These are phyloP conservation scores for Cercospora zeae-maydis DNA, from an alignment of 2,329 filamentous ascomycete species.

Conservation along the genomic window DNA sequence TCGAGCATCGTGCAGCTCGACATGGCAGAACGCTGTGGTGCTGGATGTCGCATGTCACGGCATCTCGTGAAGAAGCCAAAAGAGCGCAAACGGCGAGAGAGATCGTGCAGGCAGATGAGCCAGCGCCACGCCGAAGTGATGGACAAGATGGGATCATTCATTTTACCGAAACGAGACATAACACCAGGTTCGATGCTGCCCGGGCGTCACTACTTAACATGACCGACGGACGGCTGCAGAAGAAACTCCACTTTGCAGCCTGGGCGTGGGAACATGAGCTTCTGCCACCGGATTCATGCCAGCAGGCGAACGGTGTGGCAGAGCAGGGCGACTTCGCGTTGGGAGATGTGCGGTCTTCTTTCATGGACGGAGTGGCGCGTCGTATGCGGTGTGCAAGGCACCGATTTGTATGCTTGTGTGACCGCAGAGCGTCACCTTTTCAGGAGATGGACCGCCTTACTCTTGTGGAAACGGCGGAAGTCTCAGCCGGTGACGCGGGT, in stretches of 20 bases:
- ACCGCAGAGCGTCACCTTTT: neutral
- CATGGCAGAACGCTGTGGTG: neutral
- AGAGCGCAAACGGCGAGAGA: neutral
- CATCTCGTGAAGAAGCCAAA: neutral
- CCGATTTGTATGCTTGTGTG: neutral
- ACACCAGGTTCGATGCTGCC: constrained; percentile 1
- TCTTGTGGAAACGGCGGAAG: constrained; percentile 9
- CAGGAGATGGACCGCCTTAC: constrained; percentile 3
- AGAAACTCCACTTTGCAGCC: constrained; percentile 5
- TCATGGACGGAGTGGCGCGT: neutral
- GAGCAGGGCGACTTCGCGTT: neutral
- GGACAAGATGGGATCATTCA: constrained; percentile 1
- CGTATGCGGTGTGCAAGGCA: neutral
- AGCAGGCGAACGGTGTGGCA: neutral
- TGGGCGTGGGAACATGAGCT: neutral
- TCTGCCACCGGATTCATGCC: neutral
- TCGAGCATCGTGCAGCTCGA: constrained; percentile 13
- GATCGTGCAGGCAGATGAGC: neutral
- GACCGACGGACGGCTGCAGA: constrained; percentile 7
- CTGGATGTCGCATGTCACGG: neutral
- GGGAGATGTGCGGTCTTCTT: neutral
- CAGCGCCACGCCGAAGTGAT: neutral
- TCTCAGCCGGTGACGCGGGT: constrained; percentile 14
- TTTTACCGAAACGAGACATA: constrained; percentile 6
- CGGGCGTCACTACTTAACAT: constrained; percentile 4